Percentiles rank a stretch among this genome's conserved stretches.
These are phyloP conservation scores for Globisporangium acanthophoron DNA, from an alignment of 352 stramenopile genomes.

Conservation along the genomic window DNA sequence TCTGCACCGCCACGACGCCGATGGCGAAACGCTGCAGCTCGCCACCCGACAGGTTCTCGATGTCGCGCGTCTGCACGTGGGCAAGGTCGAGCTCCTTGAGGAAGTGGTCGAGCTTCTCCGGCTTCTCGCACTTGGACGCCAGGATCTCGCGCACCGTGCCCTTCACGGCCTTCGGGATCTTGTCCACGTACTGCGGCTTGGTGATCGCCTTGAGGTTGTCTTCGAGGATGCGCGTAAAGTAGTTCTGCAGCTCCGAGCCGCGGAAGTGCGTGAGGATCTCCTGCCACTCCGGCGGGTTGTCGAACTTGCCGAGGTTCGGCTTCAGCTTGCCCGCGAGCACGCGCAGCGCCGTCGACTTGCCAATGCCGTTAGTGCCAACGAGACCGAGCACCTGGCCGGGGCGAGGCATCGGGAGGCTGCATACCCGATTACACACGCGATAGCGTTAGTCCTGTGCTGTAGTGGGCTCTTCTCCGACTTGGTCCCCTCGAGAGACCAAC, in stretches of 20 bases:
- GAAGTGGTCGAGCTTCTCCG: constrained; percentile 77
- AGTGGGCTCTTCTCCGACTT: not conserved
- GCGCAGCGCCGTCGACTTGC: constrained; percentile 99
- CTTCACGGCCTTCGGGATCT: constrained; percentile 97
- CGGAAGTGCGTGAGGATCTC: constrained; percentile 99
- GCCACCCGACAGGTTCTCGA: constrained; percentile 94
- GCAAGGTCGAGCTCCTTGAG: constrained; percentile 93
- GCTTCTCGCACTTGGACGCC: constrained; percentile 90
- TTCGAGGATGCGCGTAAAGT: constrained; percentile 98
- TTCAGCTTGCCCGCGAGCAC: constrained; percentile 99
- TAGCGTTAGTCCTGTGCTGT: not conserved
- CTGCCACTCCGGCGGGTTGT: constrained; percentile 97
- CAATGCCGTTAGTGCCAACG: constrained; percentile 99
- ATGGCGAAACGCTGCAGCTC: constrained; percentile 99
- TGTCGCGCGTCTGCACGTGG: constrained; percentile 97
- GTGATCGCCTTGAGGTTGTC: constrained; percentile 99
- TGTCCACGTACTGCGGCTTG: constrained; percentile 99
- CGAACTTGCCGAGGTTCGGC: constrained; percentile 97
- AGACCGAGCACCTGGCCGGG: constrained; percentile 98
- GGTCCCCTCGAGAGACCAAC: too few relatives aligned
- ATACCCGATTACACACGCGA: not conserved
- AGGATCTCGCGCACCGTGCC: constrained; percentile 94
- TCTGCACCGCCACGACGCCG: constrained; percentile 92
- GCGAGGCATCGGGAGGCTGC: constrained; percentile 95
- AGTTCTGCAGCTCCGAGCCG: constrained; percentile 97